Evolutionary conservation across 2,329 filamentous ascomycete species (phyloP).

Genomic region (Rhynchosporium agropyri): DNA sequence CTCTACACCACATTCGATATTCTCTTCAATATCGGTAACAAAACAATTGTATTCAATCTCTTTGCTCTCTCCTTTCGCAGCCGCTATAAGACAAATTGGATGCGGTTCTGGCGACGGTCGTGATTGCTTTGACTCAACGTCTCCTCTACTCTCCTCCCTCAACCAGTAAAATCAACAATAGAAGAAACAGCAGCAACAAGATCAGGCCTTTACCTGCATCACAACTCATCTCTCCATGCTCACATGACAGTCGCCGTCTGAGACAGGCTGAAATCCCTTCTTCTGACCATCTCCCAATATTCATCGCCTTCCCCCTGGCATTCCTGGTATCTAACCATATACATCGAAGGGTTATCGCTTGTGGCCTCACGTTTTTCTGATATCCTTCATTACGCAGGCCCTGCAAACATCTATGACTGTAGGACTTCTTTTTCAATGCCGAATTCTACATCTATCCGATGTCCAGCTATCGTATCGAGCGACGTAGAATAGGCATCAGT

Average conservation of each 20-base stretch:
- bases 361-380: constrained; percentile 43
- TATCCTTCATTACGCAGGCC: constrained; percentile 43
- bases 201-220: too few species aligned
- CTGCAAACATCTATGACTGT: constrained; percentile 36
- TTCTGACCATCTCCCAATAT: constrained; percentile 19
- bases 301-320: constrained; percentile 40
- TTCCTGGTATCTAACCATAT: constrained; percentile 44
- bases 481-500: too few species aligned
- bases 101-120: constrained; percentile 20
- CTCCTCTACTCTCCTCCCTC: background rate
- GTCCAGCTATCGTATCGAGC: too few species aligned
- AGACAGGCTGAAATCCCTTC: constrained; percentile 18
- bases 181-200: too few species aligned
- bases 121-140: constrained; percentile 18
- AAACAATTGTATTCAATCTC: constrained; percentile 18
- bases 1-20: constrained; percentile 24
- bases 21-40: constrained; percentile 22
- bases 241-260: background rate
- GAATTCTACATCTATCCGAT: background rate
- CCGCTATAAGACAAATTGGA: constrained; percentile 20
- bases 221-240: background rate
- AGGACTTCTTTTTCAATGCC: constrained; percentile 16
- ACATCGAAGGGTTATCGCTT: constrained; percentile 42
- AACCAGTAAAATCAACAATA: background rate
- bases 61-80: constrained; percentile 16